A percentile compares a stretch with the other conserved stretches of the same genome.
These are phyloP conservation scores for Suillus luteus DNA, from an alignment of 768 basidiomycete species.

Conservation along the genomic window DNA sequence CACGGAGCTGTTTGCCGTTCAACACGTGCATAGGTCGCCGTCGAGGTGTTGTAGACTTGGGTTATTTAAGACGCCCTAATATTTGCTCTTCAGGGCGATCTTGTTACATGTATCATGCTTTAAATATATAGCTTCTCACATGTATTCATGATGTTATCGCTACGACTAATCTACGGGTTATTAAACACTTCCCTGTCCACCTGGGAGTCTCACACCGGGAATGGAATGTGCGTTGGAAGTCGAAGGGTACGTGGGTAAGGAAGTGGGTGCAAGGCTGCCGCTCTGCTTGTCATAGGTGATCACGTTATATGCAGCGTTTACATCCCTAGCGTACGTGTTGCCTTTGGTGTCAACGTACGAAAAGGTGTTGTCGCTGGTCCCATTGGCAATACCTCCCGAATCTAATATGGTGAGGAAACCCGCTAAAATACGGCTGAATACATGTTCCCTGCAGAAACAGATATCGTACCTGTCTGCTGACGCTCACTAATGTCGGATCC, in stretches of 20 bases:
- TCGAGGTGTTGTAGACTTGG: conserved; percentile 20
- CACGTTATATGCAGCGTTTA: conserved; percentile 60
- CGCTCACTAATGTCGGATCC: conserved; percentile 58
- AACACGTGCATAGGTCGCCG: conserved; percentile 36
- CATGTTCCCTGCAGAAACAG: conserved; percentile 5
- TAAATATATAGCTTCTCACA: neutral
- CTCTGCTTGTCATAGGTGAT: conserved; percentile 61
- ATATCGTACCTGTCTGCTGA: conserved; percentile 55
- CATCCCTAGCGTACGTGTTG: conserved; percentile 63
- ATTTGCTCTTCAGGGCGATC: neutral
- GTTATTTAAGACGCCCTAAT: conserved; percentile 8
- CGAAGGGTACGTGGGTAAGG: conserved; percentile 10
- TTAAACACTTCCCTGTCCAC: conserved; percentile 23
- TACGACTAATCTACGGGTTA: neutral
- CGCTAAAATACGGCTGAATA: conserved; percentile 30
- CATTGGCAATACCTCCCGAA: conserved; percentile 60
- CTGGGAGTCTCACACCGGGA: conserved; percentile 38
- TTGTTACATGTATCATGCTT: neutral
- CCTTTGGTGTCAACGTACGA: conserved; percentile 56
- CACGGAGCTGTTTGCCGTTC: conserved; percentile 42
- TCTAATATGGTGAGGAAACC: conserved; percentile 50
- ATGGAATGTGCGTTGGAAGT: conserved; percentile 1
- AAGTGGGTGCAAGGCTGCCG: conserved; percentile 45
- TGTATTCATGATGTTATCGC: neutral
- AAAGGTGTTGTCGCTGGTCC: conserved; percentile 71